A percentile compares a stretch with the other conserved stretches of the same genome.
Conservation (phyloP, 2,329 filamentous ascomycete genomes). For the Venturiaceae sp. region DNA sequence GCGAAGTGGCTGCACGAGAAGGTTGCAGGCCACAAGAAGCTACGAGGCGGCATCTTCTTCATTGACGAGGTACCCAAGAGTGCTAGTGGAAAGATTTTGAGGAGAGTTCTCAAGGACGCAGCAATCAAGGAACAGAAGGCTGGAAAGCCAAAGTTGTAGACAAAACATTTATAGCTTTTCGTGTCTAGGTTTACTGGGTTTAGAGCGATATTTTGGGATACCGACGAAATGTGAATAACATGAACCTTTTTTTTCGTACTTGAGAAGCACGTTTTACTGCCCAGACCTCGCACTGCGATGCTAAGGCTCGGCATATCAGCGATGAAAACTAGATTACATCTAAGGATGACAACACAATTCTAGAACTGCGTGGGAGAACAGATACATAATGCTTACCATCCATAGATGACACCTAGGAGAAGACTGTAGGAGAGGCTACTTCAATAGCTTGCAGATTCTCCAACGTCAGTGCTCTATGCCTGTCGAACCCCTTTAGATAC, state of each 20-base stretch:
- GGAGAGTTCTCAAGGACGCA: slow-evolving; percentile 13
- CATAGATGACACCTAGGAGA: too few relatives aligned
- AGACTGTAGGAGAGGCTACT: too few relatives aligned
- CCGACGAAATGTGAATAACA: not conserved
- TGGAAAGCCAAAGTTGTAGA: slow-evolving; percentile 5
- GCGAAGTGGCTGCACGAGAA: slow-evolving; percentile 4
- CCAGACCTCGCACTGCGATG: too few relatives aligned
- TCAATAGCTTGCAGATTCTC: too few relatives aligned
- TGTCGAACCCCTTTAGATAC: too few relatives aligned
- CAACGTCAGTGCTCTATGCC: too few relatives aligned
- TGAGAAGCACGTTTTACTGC: too few relatives aligned
- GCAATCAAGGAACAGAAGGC: slow-evolving; percentile 13
- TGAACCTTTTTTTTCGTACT: not conserved
- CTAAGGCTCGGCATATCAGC: too few relatives aligned
- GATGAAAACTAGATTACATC: too few relatives aligned
- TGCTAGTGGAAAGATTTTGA: slow-evolving; percentile 10
- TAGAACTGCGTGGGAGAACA: too few relatives aligned
- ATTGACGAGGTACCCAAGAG: slow-evolving; percentile 11
- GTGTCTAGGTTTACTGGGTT: not conserved
- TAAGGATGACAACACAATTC: too few relatives aligned
- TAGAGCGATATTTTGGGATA: not conserved
- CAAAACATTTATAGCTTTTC: not conserved
- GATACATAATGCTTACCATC: too few relatives aligned
- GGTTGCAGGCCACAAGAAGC: slow-evolving; percentile 10
- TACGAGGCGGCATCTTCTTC: slow-evolving; percentile 10